A percentile compares a stretch with the other conserved stretches of the same genome.
Conservation (phyloP, 768 basidiomycete species). For the Leucocoprinus leucothites region DNA sequence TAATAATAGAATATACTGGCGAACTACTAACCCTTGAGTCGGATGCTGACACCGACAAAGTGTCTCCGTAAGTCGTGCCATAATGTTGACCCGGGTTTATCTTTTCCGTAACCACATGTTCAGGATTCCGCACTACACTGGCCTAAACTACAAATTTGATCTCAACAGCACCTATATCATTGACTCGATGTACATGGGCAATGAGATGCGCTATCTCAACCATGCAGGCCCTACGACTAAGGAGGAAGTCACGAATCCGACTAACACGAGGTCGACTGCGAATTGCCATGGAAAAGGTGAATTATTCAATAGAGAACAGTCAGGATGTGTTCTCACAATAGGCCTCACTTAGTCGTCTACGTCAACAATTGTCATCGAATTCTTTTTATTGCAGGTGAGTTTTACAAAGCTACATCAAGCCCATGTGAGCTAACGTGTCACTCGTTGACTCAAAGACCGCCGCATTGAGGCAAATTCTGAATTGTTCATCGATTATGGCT, state of each 20-base stretch:
- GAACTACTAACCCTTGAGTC: constrained; percentile 22
- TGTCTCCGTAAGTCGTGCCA: constrained; percentile 42
- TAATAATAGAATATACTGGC: constrained; percentile 58
- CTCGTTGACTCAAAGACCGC: constrained; percentile 37
- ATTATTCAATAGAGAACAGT: neutral
- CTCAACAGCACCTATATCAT: constrained; percentile 44
- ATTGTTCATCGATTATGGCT: constrained; percentile 57
- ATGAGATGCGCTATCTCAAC: constrained; percentile 68
- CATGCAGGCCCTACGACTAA: constrained; percentile 32
- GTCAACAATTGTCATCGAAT: constrained; percentile 9
- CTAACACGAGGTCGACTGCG: constrained; percentile 36
- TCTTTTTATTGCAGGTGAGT: constrained; percentile 48
- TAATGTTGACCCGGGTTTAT: neutral
- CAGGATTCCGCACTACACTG: constrained; percentile 40
- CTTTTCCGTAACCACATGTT: constrained; percentile 16
- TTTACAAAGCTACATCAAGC: neutral
- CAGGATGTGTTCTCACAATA: neutral
- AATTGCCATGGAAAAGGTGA: constrained; percentile 7
- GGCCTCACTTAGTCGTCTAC: neutral
- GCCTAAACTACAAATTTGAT: constrained; percentile 61
- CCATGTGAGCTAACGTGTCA: neutral
- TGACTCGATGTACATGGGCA: constrained; percentile 58
- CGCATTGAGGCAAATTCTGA: constrained; percentile 42
- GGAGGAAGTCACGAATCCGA: constrained; percentile 37
- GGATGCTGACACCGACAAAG: constrained; percentile 41